Percentiles rank a stretch among this genome's conserved stretches.
phyloP scores from a whole-genome alignment of 768 basidiomycete genomes.

The Pleurotus tuoliensis region DNA sequence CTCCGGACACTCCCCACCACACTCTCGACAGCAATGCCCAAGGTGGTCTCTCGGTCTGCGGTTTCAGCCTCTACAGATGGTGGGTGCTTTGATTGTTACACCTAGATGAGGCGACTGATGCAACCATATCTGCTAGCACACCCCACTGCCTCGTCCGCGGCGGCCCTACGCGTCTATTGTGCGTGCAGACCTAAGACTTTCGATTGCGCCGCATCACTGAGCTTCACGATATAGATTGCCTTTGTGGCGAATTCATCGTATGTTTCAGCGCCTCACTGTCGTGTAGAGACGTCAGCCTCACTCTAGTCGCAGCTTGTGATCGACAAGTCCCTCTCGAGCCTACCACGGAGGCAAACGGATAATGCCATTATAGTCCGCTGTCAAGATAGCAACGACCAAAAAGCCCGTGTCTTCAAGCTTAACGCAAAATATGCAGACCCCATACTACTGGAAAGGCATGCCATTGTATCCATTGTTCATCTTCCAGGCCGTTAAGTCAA shows the following conservation, averaged over 20 bases:
- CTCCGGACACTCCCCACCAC: slow-evolving; percentile 4
- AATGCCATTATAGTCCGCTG: slow-evolving; percentile 76
- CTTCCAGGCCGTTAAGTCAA: not conserved
- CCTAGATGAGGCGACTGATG: too few relatives aligned
- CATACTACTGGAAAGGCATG: slow-evolving; percentile 74
- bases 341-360: slow-evolving; percentile 75
- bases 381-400: slow-evolving; percentile 52
- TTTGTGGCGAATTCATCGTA: slow-evolving; percentile 86
- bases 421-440: slow-evolving; percentile 71
- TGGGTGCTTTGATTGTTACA: slow-evolving; percentile 26
- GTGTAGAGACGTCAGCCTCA: not conserved
- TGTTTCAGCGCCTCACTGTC: slow-evolving; percentile 22
- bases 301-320: slow-evolving; percentile 61
- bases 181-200: slow-evolving; percentile 15
- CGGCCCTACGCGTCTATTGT: slow-evolving; percentile 82
- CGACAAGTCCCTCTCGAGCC: slow-evolving; percentile 64
- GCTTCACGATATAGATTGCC: slow-evolving; percentile 54
- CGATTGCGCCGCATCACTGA: slow-evolving; percentile 11
- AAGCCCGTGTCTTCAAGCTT: slow-evolving; percentile 80
- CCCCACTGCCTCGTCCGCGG: slow-evolving; percentile 75
- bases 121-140: slow-evolving; percentile 41
- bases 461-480: too few relatives aligned
- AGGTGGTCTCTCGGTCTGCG: slow-evolving; percentile 85
- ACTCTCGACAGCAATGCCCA: slow-evolving; percentile 59
- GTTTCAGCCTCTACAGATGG: slow-evolving; percentile 88